phyloP scores from a whole-genome alignment of 129 eudicot genomes.

The Helichrysum umbraculigerum region DNA sequence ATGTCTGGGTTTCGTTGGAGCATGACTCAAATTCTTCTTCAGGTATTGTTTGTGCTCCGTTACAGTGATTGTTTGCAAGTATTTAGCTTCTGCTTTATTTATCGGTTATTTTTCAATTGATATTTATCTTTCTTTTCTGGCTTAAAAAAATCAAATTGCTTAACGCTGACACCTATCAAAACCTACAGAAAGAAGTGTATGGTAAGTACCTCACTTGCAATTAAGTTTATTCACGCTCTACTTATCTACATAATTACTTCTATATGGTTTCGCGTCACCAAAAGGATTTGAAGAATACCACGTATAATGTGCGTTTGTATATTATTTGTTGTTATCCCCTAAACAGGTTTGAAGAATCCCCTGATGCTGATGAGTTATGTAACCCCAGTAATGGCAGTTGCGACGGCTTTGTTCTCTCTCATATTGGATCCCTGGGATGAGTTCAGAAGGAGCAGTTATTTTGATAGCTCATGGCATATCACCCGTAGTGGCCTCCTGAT shows the following conservation, averaged over 20 bases:
- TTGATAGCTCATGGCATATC: slow-evolving; percentile 82
- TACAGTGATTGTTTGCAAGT: not conserved
- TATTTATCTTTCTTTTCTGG: slow-evolving; percentile 27
- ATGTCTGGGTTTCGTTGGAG: slow-evolving; percentile 99
- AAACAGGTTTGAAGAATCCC: slow-evolving; percentile 85
- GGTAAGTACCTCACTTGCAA: slow-evolving; percentile 52
- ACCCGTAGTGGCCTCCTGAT: slow-evolving; percentile 71
- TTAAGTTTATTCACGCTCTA: not conserved
- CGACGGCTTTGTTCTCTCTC: slow-evolving; percentile 76
- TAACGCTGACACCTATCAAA: slow-evolving; percentile 32
- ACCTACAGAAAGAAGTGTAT: slow-evolving; percentile 77
- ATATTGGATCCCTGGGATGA: slow-evolving; percentile 88
- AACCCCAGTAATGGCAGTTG: slow-evolving; percentile 90
- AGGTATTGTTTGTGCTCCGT: slow-evolving; percentile 45
- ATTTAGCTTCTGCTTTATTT: not conserved
- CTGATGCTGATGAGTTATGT: slow-evolving; percentile 85
- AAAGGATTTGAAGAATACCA: slow-evolving; percentile 2
- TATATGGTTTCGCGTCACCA: not conserved
- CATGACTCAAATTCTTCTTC: slow-evolving; percentile 98
- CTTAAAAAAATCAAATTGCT: slow-evolving; percentile 28
- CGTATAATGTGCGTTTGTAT: not conserved
- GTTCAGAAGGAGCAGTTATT: slow-evolving; percentile 59
- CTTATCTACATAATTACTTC: not conserved
- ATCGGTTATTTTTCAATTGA: slow-evolving; percentile 10
- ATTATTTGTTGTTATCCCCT: slow-evolving; percentile 9